Base-by-base conservation (phyloP, 139 green algal species). In the Penium margaritaceum region DNA sequence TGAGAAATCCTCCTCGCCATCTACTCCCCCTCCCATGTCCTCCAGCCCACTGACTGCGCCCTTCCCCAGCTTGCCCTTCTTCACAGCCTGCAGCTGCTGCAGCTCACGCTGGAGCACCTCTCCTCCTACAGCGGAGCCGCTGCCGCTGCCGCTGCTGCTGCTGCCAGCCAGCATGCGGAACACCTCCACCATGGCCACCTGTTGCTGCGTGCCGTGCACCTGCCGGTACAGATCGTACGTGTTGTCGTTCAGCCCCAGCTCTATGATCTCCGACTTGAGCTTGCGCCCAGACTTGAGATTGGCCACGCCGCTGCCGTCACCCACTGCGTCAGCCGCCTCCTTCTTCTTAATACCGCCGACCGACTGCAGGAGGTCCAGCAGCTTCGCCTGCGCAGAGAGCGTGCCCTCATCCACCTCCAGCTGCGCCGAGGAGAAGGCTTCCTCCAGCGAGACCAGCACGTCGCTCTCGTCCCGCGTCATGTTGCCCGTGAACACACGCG, bases 171-270 rank as follows among this genome's bases (percentile, higher is more conserved):
- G 51, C 51, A 2, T 24, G 6, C 12, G 14, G 3, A 1, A 5
- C 51, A 15, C 51, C 51, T 21, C 51, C 21, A 33, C 30, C n/a
- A 34, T 5, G 19, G 6, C 5, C n/a, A 24, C 17, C 30, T 60
- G 24, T 60, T 60, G 29, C 51, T 60, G 29, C 15, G n/a, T n/a
- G n/a, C n/a, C n/a, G n/a, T n/a, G n/a, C n/a, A 60, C 51, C 51
- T 60, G 51, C 51, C 51, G 24, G 21, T 60, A 24, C 15, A 60
- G 24, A 24, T 60, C 17, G 21, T n/a, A 24, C 1, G 19, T 27
- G 55, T n/a, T 64, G 27, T 38, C 34, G 7, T 64, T 29, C 15
- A 64, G 21, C 27, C 55, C 55, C 1, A 60, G 51, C 24, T 24
- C 30, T 24, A 60, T 60, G 5, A 60, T n/a, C 21, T 60, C 51